Percentiles rank a stretch among this genome's conserved stretches.
phyloP scores from a whole-genome alignment of 1,284 basidiomycete genomes.

The Puccinia polysora region DNA sequence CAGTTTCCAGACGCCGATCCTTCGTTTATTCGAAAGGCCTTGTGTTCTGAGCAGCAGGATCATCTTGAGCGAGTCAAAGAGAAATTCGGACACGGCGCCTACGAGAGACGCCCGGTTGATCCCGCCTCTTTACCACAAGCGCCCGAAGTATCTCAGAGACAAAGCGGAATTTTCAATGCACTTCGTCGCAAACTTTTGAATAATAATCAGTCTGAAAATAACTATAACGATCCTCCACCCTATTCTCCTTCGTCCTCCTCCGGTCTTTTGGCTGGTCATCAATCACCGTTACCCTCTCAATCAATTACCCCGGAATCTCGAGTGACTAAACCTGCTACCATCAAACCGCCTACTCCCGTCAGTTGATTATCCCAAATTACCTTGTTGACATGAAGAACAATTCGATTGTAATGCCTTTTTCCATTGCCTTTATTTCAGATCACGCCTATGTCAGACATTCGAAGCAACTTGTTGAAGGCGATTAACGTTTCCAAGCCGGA shows the following conservation, averaged over 20 bases:
- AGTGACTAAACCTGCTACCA: constrained; percentile 6
- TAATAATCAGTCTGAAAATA: background rate
- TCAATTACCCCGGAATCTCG: constrained; percentile 1
- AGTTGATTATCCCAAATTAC: background rate
- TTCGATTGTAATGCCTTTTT: constrained; percentile 5
- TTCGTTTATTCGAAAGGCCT: constrained; percentile 25
- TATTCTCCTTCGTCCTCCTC: constrained; percentile 17
- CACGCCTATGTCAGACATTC: constrained; percentile 52
- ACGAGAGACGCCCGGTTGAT: constrained; percentile 11
- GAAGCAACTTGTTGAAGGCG: constrained; percentile 52
- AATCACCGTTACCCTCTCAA: constrained; percentile 14
- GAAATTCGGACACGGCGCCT: constrained; percentile 40
- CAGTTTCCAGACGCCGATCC: constrained; percentile 43
- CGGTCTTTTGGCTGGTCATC: background rate
- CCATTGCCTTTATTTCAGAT: constrained; percentile 41
- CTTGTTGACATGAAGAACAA: background rate
- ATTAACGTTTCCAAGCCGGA: constrained; percentile 54
- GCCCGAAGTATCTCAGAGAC: constrained; percentile 32
- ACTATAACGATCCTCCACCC: constrained; percentile 14
- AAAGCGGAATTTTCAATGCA: constrained; percentile 39
- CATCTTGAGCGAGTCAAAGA: constrained; percentile 40
- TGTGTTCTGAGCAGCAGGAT: constrained; percentile 32
- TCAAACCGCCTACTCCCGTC: constrained; percentile 24
- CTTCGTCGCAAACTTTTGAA: constrained; percentile 38
- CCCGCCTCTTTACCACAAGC: background rate